Evolutionary conservation across 2,329 filamentous ascomycete species (phyloP), one percentile per base, ranked within the genome.

Genomic region (Fusarium haematococcum): DNA sequence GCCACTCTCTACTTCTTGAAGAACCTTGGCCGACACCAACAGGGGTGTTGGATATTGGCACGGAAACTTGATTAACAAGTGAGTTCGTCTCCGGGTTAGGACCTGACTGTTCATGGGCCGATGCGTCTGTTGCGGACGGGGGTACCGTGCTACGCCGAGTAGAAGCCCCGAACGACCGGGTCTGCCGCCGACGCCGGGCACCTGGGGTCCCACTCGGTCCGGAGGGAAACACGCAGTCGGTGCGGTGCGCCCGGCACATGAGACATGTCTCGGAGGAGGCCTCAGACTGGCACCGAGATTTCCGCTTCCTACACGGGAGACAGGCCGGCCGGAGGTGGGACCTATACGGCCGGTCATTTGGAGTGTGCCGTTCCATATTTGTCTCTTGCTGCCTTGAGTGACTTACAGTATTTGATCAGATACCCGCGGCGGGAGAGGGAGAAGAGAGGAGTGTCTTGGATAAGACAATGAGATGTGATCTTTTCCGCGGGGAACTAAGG

Each of bases 241-340:
- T 89, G 10, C 86, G 86, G 74, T 91, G 88, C 23, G 89, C 86
- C 43, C 86, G 86, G 79, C 90, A 92, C 77, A 91, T 85, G 10
- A 90, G 80, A 75, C 90, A 92, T 9, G 85, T 84, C 61, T 86
- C 82, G 2, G 87, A 85, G 6, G 85, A 84, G 16, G 87, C 81
- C 75, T 90, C 89, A 32, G 89, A 86, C 20, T 89, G 90, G 78
- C 90, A 92, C 73, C 90, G 85, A 3, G 89, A 90, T 79, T 91
- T 91, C 69, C 90, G 86, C 69, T 87, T 87, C 63, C 90, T 86
- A 77, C 90, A 92, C 16, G 89, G 83, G 62, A 89, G 82, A 81
- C 90, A 92, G 10, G 90, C 90, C 59, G 90, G 89, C 43, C 88
- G 86, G 69, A 90, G 86, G 81, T 91, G 90, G 9, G 90, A 91